Evolutionary conservation across 2,329 filamentous ascomycete species (phyloP).

Genomic region (Microsporum audouinii): DNA sequence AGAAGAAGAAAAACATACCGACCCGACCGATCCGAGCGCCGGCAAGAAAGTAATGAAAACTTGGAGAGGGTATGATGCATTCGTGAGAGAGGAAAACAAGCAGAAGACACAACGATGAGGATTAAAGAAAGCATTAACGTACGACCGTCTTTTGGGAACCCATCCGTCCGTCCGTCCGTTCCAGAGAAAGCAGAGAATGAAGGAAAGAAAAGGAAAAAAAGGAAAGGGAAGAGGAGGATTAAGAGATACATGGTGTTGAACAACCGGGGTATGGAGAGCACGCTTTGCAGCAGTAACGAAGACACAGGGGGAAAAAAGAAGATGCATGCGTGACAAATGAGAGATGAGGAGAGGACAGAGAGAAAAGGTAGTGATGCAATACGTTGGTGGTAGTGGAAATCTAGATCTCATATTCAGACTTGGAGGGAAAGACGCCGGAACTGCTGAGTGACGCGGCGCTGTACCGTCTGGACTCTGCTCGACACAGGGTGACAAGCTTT

Average conservation of each 20-base stretch:
- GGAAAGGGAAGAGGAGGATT: background rate
- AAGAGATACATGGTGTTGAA: background rate
- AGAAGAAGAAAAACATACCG: background rate
- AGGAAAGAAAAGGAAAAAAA: constrained; percentile 2
- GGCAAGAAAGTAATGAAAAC: background rate
- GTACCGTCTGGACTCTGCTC: constrained; percentile 21
- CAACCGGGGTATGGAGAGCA: background rate
- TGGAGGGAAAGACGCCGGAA: constrained; percentile 3
- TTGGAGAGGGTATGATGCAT: background rate
- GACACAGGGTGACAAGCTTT: constrained; percentile 57
- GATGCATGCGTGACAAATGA: constrained; percentile 4
- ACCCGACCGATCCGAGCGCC: background rate
- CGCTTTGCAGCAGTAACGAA: background rate
- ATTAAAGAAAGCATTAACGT: constrained; percentile 6
- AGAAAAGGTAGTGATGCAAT: background rate
- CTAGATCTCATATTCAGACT: background rate
- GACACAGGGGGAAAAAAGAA: background rate
- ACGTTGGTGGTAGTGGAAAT: background rate
- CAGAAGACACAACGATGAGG: constrained; percentile 8
- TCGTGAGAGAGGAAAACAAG: constrained; percentile 1
- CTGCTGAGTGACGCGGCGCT: constrained; percentile 10
- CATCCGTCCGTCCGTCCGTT: background rate
- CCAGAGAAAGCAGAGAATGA: constrained; percentile 2
- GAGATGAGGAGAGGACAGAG: background rate
- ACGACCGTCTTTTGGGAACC: background rate